Evolutionary conservation across 352 stramenopile species (phyloP).

Genomic region (Phytophthora pseudosyringae): DNA sequence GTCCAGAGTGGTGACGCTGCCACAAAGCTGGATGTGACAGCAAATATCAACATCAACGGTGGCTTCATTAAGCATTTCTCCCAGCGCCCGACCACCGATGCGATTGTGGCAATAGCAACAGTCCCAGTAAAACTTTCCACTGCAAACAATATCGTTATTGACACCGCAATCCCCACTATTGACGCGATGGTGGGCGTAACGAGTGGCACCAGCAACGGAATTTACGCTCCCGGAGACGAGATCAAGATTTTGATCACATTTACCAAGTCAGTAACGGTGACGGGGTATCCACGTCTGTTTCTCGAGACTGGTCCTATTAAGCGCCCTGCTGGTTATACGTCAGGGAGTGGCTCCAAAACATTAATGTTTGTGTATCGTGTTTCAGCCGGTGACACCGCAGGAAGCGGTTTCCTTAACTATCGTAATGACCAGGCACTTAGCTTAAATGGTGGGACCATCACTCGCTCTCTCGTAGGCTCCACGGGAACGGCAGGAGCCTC

Average conservation of each 20-base stretch:
- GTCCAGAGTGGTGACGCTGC: conserved; percentile 66
- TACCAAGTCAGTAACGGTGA: conserved; percentile 76
- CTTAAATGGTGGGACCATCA: conserved; percentile 75
- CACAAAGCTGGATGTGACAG: conserved; percentile 55
- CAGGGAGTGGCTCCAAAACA: conserved; percentile 63
- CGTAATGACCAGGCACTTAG: conserved; percentile 62
- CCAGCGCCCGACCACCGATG: conserved; percentile 70
- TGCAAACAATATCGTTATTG: conserved; percentile 67
- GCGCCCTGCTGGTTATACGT: conserved; percentile 65
- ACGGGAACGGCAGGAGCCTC: conserved; percentile 2
- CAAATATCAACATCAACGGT: conserved; percentile 62
- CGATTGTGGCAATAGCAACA: conserved; percentile 48
- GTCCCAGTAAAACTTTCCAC: conserved; percentile 56
- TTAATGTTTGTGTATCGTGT: conserved; percentile 83
- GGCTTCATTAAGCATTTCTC: conserved; percentile 79
- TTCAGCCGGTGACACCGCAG: conserved; percentile 60
- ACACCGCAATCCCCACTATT: conserved; percentile 61
- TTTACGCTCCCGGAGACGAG: conserved; percentile 74
- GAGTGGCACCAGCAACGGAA: conserved; percentile 48
- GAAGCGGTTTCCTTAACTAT: conserved; percentile 69
- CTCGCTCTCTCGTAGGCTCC: conserved; percentile 31
- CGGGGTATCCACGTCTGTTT: conserved; percentile 69
- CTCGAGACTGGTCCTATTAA: conserved; percentile 79
- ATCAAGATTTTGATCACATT: conserved; percentile 75
- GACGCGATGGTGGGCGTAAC: conserved; percentile 68